Evolutionary conservation across 2,329 filamentous ascomycete genomes (phyloP).

Genomic region (Fusarium sp.): DNA sequence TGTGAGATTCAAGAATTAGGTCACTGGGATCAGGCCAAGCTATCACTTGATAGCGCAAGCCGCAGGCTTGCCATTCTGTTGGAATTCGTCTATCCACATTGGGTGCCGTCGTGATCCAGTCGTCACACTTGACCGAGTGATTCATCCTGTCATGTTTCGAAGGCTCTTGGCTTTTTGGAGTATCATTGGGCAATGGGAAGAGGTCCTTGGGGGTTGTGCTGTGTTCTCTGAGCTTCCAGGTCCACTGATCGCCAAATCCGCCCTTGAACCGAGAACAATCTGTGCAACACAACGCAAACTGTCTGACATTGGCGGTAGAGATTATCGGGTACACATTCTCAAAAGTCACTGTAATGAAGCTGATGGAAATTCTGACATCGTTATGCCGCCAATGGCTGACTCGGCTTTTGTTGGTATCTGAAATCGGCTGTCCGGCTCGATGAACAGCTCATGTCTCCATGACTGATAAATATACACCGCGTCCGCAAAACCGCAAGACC

Average conservation of each 20-base stretch:
- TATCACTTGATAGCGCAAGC: not conserved
- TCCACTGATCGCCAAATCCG: not conserved
- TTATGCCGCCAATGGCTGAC: slow-evolving; percentile 38
- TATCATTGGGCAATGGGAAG: not conserved
- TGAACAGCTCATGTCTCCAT: slow-evolving; percentile 40
- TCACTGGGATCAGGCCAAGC: not conserved
- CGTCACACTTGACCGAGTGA: not conserved
- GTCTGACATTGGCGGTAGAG: not conserved
- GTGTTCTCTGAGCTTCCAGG: not conserved
- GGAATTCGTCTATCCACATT: not conserved
- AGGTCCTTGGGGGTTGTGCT: not conserved
- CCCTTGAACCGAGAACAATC: not conserved
- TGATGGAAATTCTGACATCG: slow-evolving; percentile 8
- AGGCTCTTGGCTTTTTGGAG: not conserved
- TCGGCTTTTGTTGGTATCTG: slow-evolving; percentile 43
- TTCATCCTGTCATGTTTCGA: not conserved
- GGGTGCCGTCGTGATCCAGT: not conserved
- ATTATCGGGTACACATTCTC: not conserved
- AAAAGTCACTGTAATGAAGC: slow-evolving; percentile 19
- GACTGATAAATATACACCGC: slow-evolving; percentile 50
- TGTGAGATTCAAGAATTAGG: not conserved
- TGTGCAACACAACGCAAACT: not conserved
- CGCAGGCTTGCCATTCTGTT: not conserved
- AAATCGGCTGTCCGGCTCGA: slow-evolving; percentile 40
- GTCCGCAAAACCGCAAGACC: slow-evolving; percentile 44